phyloP scores from a whole-genome alignment of 208 protist genomes.

The Porcisia hertigi region DNA sequence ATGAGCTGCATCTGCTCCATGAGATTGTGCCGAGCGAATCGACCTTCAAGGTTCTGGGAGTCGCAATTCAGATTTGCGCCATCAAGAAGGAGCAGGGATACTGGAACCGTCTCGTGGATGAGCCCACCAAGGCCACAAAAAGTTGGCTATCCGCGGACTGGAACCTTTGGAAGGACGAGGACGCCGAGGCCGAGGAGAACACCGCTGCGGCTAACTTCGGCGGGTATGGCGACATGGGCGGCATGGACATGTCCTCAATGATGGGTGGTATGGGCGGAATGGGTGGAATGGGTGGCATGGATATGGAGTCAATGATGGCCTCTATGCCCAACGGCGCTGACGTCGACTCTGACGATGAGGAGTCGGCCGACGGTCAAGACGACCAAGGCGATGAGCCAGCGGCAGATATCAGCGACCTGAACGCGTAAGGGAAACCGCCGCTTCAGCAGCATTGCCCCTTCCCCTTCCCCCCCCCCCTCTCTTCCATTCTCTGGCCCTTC shows the following conservation, averaged over 20 bases:
- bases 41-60: conserved; percentile 87
- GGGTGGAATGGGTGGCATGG: conserved; percentile 42
- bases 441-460: neutral
- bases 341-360: conserved; percentile 55
- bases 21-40: conserved; percentile 78
- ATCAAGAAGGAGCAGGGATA: conserved; percentile 89
- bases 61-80: conserved; percentile 86
- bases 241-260: conserved; percentile 56
- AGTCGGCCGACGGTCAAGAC: conserved; percentile 28
- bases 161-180: conserved; percentile 93
- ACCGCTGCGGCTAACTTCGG: conserved; percentile 65
- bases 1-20: conserved; percentile 74
- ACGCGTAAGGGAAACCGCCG: conserved; percentile 24
- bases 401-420: conserved; percentile 66
- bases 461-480: neutral
- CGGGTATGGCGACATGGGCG: conserved; percentile 82
- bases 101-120: conserved; percentile 82
- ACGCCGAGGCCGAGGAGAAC: conserved; percentile 78
- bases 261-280: conserved; percentile 56
- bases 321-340: conserved; percentile 44
- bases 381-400: conserved; percentile 42
- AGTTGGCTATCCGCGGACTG: conserved; percentile 88
- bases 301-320: conserved; percentile 62
- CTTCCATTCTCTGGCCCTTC: neutral
- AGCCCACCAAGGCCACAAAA: conserved; percentile 74